These are phyloP conservation scores for Heliosperma pusillum DNA, from an alignment of 148 eudicot genomes.

Conservation along the genomic window DNA sequence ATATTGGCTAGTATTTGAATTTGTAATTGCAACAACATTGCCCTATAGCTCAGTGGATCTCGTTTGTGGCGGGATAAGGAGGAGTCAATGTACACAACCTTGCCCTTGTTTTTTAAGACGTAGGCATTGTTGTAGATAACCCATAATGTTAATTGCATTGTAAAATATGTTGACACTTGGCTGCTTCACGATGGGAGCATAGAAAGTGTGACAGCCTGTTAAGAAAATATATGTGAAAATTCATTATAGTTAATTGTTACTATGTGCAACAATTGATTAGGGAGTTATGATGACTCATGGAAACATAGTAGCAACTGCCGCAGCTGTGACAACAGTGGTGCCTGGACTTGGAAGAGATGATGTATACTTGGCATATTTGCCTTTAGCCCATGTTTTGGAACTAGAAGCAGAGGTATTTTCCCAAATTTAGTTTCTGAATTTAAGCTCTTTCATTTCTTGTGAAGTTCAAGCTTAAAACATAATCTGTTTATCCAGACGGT, in stretches of 20 bases:
- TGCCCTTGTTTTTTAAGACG: too few relatives aligned
- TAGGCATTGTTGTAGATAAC: not conserved
- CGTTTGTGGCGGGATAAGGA: too few relatives aligned
- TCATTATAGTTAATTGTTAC: not conserved
- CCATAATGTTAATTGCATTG: not conserved
- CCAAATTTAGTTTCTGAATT: not conserved
- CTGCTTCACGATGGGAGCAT: not conserved
- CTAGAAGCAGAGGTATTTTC: conserved; percentile 87
- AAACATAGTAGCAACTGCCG: conserved; percentile 85
- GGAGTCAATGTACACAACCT: too few relatives aligned
- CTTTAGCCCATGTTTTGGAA: conserved; percentile 94
- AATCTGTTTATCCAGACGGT: conserved; percentile 53
- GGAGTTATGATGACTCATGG: conserved; percentile 98
- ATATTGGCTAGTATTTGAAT: not conserved
- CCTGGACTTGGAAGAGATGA: conserved; percentile 68
- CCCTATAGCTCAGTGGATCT: too few relatives aligned
- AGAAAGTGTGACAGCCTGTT: not conserved
- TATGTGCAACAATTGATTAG: conserved; percentile 27
- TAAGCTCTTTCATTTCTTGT: not conserved
- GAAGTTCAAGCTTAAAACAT: not conserved
- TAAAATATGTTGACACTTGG: not conserved
- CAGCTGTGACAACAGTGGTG: conserved; percentile 80
- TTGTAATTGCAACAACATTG: too few relatives aligned
- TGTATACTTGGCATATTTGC: conserved; percentile 80
- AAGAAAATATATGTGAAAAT: not conserved